Base-by-base conservation (phyloP, 108 stramenopile genomes). In the Phaeodactylum tricornutum region DNA sequence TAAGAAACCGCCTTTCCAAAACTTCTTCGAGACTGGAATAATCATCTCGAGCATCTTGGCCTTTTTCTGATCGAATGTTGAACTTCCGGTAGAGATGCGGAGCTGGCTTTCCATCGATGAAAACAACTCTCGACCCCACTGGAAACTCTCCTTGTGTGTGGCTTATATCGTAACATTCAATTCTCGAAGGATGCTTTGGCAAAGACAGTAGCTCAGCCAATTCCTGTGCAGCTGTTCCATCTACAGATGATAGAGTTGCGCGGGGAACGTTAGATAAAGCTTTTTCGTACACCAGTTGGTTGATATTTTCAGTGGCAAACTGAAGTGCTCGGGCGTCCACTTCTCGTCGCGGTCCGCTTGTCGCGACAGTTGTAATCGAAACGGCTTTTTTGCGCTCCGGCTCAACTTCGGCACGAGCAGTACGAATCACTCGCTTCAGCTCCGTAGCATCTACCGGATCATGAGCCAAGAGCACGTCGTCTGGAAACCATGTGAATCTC, bases 111-210 rank as follows among this genome's bases (percentile, higher is more conserved):
- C 86, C 86, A 40, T 78, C 59, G 5, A 75, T 27, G 53, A 87
- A 87, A 2, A 77, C 81, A 15, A 83, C 86, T 29, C 75, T 45
- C 4, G 69, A 71, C 20, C 57, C 81, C 39, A 84, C 79, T 8
- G 76, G 36, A 17, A 33, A 35, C 15, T 74, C 71, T 11, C 86
- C 86, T 21, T 79, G 71, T 14, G 64, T 75, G 51, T 87, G 86
- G 56, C 71, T 72, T 24, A 87, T 74, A 47, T 87, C 86, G 47
- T 72, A 87, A 29, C 79, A 79, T 53, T 87, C 86, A 37, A 87
- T 84, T 28, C 72, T 34, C 17, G 48, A 29, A 6, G 75, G 77
- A 20, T 12, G 17, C 3, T 56, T 46, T 8, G 62, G 47, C 21
- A 84, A 50, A 43, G 60, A 42, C 1, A 84, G 55, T 29, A 84